Base-by-base conservation (phyloP, 306 rosid species). In the Prunus campanulata region DNA sequence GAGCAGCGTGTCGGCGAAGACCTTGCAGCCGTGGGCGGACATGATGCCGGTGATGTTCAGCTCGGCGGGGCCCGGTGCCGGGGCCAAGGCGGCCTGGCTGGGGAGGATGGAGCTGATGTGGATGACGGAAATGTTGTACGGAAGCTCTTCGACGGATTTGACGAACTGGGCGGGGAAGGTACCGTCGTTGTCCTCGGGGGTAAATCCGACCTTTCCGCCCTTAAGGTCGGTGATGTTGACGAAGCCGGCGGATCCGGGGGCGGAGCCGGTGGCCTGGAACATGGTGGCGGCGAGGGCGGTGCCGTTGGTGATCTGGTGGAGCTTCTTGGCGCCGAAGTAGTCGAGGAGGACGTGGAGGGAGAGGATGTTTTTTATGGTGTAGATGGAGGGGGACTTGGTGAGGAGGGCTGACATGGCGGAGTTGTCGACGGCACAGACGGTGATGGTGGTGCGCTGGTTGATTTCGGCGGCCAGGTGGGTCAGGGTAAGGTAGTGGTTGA, bases 221-320 rank as follows among this genome's bases (percentile, higher is more conserved):
- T 20, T 83, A 13, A 89, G 88, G 70, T 90, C 93, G 20, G 98
- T 95, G 57, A 95, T 95, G 88, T 95, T 95, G 54, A 95, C 92
- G 78, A 90, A 88, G 2, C 98, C 98, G 2, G 97, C 1, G 19
- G 97, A 74, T 0, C 96, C 98, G 0, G 91, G 91, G 7, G 98
- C 97, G 9, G 93, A 12, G 47, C 97, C 98, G 44, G 92, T 83
- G 79, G 97, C 89, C 64, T 95, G 98, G 76, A 81, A 95, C 91
- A 95, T 75, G 18, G 98, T 95, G 70, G 98, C 93, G 14, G 90
- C 90, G 5, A 92, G 80, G 29, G 97, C 96, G 4, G 97, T 90
- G 69, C 98, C 97, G 85, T 95, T 86, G 18, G 96, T 89, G 91
- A 95, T 95, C 87, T 95, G 97, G 91, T 92, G 98, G 82, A 95